These are phyloP conservation scores for Typha latifolia DNA, from an alignment of 176 grass and related monocot genomes.

Conservation along the genomic window DNA sequence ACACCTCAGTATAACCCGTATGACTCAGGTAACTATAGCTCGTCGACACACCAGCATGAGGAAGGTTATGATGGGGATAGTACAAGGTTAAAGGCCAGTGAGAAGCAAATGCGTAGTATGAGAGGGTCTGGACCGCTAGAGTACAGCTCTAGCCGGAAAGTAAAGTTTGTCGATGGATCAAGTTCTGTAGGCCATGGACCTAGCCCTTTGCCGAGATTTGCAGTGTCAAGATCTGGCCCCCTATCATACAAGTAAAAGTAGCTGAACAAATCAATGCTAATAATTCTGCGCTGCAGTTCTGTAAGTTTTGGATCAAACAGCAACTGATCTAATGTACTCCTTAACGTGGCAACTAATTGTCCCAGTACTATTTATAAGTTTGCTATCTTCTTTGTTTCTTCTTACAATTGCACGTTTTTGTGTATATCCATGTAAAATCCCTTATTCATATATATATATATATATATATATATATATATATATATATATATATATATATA, in stretches of 20 bases:
- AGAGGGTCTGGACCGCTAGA: conserved; percentile 77
- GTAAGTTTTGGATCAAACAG: too few species aligned
- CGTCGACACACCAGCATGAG: conserved; percentile 43
- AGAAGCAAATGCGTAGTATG: conserved; percentile 55
- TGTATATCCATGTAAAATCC: too few species aligned
- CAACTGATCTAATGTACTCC: too few species aligned
- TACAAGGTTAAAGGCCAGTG: conserved; percentile 30
- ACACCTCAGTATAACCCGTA: conserved; percentile 47
- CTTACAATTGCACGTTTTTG: too few species aligned
- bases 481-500: too few species aligned
- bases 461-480: too few species aligned
- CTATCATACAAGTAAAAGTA: conserved; percentile 62
- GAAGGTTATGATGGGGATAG: conserved; percentile 46
- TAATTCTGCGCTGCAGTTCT: too few species aligned
- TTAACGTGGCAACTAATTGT: too few species aligned
- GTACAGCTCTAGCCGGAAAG: conserved; percentile 58
- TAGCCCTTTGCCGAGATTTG: conserved; percentile 53
- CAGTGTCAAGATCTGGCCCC: conserved; percentile 80
- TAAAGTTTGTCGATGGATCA: conserved; percentile 71
- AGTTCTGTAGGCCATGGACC: conserved; percentile 55
- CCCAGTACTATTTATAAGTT: too few species aligned
- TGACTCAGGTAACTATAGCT: conserved; percentile 46
- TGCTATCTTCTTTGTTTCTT: too few species aligned
- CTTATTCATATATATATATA: too few species aligned
- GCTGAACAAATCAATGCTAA: background rate